Percentiles rank a stretch among this genome's conserved stretches.
phyloP scores from a whole-genome alignment of 805 yeast species.

The Nakazawaea ishiwadae region DNA sequence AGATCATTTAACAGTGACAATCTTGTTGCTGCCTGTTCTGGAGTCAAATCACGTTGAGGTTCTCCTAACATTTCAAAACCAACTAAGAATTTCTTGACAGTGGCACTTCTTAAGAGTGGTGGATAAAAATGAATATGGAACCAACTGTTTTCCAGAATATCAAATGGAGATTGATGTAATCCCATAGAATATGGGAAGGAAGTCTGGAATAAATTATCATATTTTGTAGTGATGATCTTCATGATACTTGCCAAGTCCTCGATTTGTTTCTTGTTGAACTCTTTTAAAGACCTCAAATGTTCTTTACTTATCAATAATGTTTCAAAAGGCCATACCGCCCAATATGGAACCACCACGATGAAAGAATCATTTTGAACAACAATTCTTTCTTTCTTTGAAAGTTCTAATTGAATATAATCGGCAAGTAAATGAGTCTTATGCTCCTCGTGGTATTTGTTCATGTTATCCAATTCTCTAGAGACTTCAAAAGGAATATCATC shows the following conservation, averaged over 20 bases:
- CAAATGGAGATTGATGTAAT: constrained; percentile 68
- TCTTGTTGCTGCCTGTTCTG: constrained; percentile 61
- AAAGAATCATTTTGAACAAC: constrained; percentile 60
- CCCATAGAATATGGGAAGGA: constrained; percentile 83
- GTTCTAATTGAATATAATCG: constrained; percentile 57
- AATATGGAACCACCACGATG: constrained; percentile 67
- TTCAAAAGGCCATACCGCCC: constrained; percentile 86
- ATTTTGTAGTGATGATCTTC: constrained; percentile 51
- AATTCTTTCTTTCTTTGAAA: constrained; percentile 44
- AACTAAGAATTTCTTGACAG: constrained; percentile 70
- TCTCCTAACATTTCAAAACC: constrained; percentile 66
- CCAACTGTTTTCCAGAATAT: constrained; percentile 41
- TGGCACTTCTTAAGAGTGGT: constrained; percentile 68
- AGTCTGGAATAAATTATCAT: constrained; percentile 66
- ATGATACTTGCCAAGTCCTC: constrained; percentile 52
- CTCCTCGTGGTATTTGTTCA: constrained; percentile 41
- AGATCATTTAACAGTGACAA: constrained; percentile 38
- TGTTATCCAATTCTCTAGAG: constrained; percentile 46
- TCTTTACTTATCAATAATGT: constrained; percentile 56
- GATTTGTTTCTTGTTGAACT: constrained; percentile 42
- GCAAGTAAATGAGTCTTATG: constrained; percentile 48
- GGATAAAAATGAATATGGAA: constrained; percentile 79
- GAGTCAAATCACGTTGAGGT: constrained; percentile 66
- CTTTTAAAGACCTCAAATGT: constrained; percentile 45
- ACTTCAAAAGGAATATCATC: constrained; percentile 65